Evolutionary conservation across 768 basidiomycete species (phyloP).

Genomic region (Amanita rimosa): DNA sequence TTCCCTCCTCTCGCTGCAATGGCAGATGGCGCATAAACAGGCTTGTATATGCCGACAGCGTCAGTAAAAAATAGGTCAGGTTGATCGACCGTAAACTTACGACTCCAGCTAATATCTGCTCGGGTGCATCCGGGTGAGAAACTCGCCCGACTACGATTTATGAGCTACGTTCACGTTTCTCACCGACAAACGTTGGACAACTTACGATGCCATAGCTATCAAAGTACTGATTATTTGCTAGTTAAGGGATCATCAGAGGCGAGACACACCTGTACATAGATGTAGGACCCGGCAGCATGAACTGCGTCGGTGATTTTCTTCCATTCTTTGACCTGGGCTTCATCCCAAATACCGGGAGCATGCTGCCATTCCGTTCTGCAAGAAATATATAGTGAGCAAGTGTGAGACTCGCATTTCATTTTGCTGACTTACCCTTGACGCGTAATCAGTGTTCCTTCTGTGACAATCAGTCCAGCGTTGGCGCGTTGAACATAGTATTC

Average conservation of each 20-base stretch:
- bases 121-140: conserved; percentile 25
- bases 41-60: conserved; percentile 16
- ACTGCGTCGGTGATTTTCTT: conserved; percentile 34
- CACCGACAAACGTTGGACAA: not conserved
- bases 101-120: conserved; percentile 24
- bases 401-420: not conserved
- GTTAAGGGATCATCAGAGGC: not conserved
- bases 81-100: conserved; percentile 13
- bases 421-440: conserved; percentile 26
- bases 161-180: not conserved
- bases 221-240: not conserved
- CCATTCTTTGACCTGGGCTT: conserved; percentile 32
- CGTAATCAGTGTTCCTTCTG: conserved; percentile 27
- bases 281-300: conserved; percentile 30
- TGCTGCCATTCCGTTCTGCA: conserved; percentile 30
- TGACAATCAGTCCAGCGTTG: conserved; percentile 27
- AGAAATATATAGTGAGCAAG: not conserved
- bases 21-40: conserved; percentile 33
- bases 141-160: conserved; percentile 20
- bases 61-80: not conserved
- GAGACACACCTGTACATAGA: conserved; percentile 29
- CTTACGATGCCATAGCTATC: conserved; percentile 28
- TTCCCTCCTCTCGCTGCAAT: conserved; percentile 29
- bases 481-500: conserved; percentile 32
- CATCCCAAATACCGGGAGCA: conserved; percentile 36